phyloP scores from a whole-genome alignment of 164 flowering plant species.

The Nelumbo lutea region DNA sequence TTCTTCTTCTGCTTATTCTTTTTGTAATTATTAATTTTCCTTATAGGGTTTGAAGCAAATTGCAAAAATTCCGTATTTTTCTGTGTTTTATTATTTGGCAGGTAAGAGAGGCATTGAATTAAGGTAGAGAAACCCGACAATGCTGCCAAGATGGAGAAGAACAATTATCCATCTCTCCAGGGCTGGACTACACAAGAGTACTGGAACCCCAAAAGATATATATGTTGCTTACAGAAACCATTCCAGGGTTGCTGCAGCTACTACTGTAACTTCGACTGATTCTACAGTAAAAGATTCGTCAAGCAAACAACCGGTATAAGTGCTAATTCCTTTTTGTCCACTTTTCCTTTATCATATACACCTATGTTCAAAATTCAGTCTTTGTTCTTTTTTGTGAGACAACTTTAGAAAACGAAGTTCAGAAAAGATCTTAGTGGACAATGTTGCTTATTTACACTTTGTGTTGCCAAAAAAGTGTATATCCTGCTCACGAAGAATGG shows the following conservation, averaged over 20 bases:
- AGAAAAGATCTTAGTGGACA: no score
- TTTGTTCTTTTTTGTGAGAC: not conserved
- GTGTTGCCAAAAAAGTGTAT: no score
- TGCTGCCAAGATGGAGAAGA: constrained; percentile 51
- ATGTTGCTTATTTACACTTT: no score
- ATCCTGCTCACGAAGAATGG: no score
- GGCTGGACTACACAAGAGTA: constrained; percentile 9
- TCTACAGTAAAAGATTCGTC: constrained; percentile 10
- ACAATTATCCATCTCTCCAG: constrained; percentile 17
- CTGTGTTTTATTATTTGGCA: no score
- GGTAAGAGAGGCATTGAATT: not conserved
- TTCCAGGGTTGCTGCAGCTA: constrained; percentile 30
- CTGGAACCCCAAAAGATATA: constrained; percentile 14
- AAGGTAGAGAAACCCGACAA: constrained; percentile 10
- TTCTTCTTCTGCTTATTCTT: no score
- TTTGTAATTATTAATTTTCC: no score
- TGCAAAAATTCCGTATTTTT: no score
- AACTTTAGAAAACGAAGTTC: not conserved
- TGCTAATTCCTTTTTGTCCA: no score
- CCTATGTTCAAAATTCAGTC: not conserved
- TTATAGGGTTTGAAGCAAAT: no score
- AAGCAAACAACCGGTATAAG: constrained; percentile 4
- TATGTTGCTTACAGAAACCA: constrained; percentile 18
- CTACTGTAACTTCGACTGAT: constrained; percentile 15
- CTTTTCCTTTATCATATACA: not conserved